Base-by-base conservation (phyloP, 306 rosid genomes). In the Lathyrus tuberosus region DNA sequence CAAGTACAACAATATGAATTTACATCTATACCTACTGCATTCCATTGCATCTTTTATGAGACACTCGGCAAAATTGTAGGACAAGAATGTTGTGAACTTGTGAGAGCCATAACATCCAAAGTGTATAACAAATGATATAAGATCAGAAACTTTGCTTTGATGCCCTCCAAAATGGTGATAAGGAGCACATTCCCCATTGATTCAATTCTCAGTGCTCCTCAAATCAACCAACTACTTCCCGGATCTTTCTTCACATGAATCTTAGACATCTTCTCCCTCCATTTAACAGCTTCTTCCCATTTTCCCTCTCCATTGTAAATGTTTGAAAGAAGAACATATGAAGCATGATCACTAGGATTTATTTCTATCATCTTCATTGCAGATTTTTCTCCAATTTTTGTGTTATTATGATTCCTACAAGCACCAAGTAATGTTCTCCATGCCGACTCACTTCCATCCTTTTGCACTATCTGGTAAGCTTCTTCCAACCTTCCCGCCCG, bases 401-500 rank as follows among this genome's bases (percentile, higher is more conserved):
- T 54, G 72, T 82, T 76, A 11, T 68, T 74, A 73, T 82, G 78
- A 57, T 72, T 81, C 69, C 84, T 73, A 70, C 89, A 85, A 35
- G 89, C 86, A 65, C 86, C 56, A 4, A 81, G 75, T 57, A 84
- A 79, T 9, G 86, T 76, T 79, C 82, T 84, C 86, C 86, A 81
- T 24, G 84, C 86, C 5, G 84, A 52, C 76, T 75, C 89, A 73
- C 86, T 79, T 42, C 80, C 84, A 41, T 79, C 84, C 59, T 62
- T 85, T 28, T 81, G 53, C 64, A 82, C 79, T 70, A 82, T 79
- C 54, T 67, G 70, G 65, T 73, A 82, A 31, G 89, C 89, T 70
- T 85, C 89, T 61, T 85, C 86, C 3, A 85, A 72, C 75, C 80
- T 82, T 41, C 89, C 89, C 0, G 86, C 82, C 12, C 89, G 71